Evolutionary conservation across 257 asterid species (phyloP).

Genomic region (Forsythia viridissima): DNA sequence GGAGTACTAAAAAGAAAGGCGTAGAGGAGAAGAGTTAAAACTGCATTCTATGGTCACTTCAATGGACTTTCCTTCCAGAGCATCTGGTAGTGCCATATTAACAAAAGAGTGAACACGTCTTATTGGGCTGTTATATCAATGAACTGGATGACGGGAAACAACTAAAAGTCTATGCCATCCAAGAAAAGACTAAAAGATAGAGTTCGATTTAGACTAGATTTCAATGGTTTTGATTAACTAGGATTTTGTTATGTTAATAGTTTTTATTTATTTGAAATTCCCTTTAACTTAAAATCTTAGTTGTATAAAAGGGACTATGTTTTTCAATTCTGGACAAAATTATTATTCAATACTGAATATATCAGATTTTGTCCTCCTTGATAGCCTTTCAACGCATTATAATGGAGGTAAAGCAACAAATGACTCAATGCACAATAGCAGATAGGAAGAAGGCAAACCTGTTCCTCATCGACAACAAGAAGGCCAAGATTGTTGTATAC

Average conservation of each 20-base stretch:
- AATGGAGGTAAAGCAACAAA: conserved; percentile 13
- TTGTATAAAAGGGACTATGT: neutral
- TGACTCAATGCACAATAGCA: conserved; percentile 17
- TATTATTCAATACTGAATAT: neutral
- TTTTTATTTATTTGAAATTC: neutral
- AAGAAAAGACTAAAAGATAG: neutral
- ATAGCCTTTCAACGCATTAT: neutral
- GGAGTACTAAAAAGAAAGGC: neutral
- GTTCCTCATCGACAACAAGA: conserved; percentile 98
- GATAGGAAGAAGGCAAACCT: conserved; percentile 57
- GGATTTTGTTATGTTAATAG: neutral
- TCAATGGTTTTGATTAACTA: neutral
- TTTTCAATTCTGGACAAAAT: neutral
- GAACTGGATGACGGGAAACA: neutral
- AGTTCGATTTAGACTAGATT: neutral
- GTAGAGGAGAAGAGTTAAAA: neutral
- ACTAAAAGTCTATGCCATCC: neutral
- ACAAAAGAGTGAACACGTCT: neutral
- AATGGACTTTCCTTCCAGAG: neutral
- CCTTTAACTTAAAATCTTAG: neutral
- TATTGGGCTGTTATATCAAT: neutral
- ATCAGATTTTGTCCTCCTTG: neutral
- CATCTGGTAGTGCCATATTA: neutral
- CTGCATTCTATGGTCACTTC: neutral
- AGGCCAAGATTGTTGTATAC: conserved; percentile 86